phyloP scores from a whole-genome alignment of 306 rosid genomes.

The Ceratonia siliqua region DNA sequence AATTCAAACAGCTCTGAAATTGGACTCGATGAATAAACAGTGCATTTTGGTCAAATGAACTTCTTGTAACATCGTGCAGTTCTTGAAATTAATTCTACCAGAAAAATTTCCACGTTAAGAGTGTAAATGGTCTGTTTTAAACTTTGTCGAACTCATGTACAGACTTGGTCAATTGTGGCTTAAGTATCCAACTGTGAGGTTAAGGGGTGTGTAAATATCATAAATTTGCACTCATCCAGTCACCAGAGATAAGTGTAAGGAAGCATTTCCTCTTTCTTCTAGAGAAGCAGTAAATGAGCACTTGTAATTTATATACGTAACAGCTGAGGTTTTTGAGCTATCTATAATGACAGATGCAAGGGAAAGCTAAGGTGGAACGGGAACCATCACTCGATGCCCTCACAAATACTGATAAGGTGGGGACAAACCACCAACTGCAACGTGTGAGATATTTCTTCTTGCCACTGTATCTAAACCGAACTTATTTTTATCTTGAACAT shows the following conservation, averaged over 20 bases:
- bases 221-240: too few species aligned
- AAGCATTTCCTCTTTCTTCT: too few species aligned
- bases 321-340: slow-evolving; percentile 5
- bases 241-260: too few species aligned
- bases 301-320: not conserved
- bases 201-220: too few species aligned
- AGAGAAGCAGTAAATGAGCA: not conserved
- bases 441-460: slow-evolving; percentile 10
- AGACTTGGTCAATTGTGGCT: too few species aligned
- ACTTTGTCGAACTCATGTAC: too few species aligned
- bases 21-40: too few species aligned
- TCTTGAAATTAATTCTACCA: not conserved
- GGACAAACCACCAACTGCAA: slow-evolving; percentile 20
- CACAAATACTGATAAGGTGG: slow-evolving; percentile 49
- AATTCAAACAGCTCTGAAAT: not conserved
- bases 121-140: too few species aligned
- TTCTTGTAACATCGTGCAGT: not conserved
- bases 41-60: not conserved
- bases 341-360: slow-evolving; percentile 19
- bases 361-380: slow-evolving; percentile 10
- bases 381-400: not conserved
- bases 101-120: too few species aligned
- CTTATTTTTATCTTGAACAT: slow-evolving; percentile 37
- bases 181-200: too few species aligned
- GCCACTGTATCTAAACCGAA: slow-evolving; percentile 28